Percentiles rank a stretch among this genome's conserved stretches.
These are phyloP conservation scores for Floccularia luteovirens DNA, from an alignment of 768 basidiomycete genomes.

Conservation along the genomic window DNA sequence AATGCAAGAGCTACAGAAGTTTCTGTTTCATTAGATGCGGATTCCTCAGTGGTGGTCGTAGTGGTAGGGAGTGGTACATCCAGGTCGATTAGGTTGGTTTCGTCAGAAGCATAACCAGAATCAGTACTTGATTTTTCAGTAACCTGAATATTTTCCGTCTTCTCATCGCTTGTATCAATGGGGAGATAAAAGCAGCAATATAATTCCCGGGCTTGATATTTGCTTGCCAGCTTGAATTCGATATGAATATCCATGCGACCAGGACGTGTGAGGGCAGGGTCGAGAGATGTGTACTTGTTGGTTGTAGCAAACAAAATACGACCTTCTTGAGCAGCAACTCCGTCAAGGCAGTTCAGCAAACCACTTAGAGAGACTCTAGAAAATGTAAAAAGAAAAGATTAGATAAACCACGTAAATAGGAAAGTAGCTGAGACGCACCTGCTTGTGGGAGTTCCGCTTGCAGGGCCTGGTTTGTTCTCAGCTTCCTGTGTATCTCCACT, in stretches of 20 bases:
- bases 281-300: conserved; percentile 63
- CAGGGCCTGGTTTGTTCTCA: conserved; percentile 10
- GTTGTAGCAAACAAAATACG: conserved; percentile 76
- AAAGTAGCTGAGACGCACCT: conserved; percentile 3
- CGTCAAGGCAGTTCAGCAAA: conserved; percentile 73
- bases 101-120: conserved; percentile 15
- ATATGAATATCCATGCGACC: conserved; percentile 79
- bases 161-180: conserved; percentile 14
- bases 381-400: conserved; percentile 1
- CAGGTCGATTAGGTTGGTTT: conserved; percentile 13
- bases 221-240: conserved; percentile 70
- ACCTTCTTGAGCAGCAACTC: conserved; percentile 76
- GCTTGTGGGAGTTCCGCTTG: conserved; percentile 6
- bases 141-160: conserved; percentile 10
- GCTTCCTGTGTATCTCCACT: conserved; percentile 4
- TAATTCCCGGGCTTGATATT: conserved; percentile 56
- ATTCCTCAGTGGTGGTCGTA: conserved; percentile 1
- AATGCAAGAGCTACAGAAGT: conserved; percentile 2
- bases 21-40: conserved; percentile 7
- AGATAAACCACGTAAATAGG: not conserved
- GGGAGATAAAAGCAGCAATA: conserved; percentile 66
- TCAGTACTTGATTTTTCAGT: conserved; percentile 10
- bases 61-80: conserved; percentile 13
- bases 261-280: conserved; percentile 68
- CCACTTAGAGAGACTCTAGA: conserved; percentile 59